Percentiles rank a stretch among this genome's conserved stretches.
Evolutionary conservation across 2,329 filamentous ascomycete species (phyloP).

Genomic region (Venturia pyrina): DNA sequence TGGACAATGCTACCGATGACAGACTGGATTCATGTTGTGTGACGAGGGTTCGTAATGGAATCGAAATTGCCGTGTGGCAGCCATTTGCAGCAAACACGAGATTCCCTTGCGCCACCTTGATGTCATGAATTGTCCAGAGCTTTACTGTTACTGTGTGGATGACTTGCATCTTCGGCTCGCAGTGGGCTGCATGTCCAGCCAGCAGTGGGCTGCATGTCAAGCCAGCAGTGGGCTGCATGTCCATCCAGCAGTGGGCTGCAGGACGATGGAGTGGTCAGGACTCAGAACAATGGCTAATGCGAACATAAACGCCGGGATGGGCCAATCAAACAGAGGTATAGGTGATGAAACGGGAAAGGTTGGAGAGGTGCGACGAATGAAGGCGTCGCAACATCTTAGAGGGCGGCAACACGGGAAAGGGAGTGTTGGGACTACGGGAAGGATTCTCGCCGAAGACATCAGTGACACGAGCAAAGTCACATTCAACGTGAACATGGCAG

Average conservation of each 20-base stretch:
- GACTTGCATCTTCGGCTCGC: too few species aligned
- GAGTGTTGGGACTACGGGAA: background rate
- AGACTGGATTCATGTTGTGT: background rate
- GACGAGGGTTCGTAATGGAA: background rate
- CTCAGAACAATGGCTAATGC: too few species aligned
- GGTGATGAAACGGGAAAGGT: background rate
- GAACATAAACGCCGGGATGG: background rate
- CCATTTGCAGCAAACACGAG: background rate
- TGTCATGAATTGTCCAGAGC: background rate
- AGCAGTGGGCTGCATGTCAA: too few species aligned
- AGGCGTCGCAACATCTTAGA: background rate
- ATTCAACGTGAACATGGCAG: constrained; percentile 1
- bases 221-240: too few species aligned
- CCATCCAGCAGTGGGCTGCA: too few species aligned
- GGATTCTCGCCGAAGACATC: background rate
- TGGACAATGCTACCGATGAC: constrained; percentile 6
- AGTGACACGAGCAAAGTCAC: background rate
- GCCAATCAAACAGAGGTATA: background rate
- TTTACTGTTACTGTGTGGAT: too few species aligned
- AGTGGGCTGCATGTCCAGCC: too few species aligned
- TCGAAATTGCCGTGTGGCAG: background rate
- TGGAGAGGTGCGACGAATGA: background rate
- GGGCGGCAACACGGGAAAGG: background rate
- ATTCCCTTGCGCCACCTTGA: background rate
- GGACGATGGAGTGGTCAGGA: too few species aligned